A percentile compares a stretch with the other conserved stretches of the same genome.
Evolutionary conservation across 139 green algal species (phyloP).

Genomic region (Bryopsis sp.): DNA sequence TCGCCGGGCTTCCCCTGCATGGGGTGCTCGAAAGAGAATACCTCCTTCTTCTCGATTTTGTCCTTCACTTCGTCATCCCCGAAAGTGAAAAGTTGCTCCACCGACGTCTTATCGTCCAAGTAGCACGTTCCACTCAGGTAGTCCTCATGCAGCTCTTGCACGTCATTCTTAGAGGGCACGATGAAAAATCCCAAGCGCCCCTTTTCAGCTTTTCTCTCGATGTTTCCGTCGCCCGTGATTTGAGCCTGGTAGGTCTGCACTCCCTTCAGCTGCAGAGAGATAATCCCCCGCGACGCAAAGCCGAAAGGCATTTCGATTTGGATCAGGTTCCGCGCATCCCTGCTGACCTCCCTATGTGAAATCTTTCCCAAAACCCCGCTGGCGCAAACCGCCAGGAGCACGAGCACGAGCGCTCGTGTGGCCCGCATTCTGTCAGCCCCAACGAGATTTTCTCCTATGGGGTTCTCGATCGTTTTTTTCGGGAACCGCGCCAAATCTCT

Average conservation of each 20-base stretch:
- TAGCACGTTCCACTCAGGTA: background rate
- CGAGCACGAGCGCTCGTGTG: too few species aligned
- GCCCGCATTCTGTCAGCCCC: too few species aligned
- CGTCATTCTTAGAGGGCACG: slow-evolving; percentile 18
- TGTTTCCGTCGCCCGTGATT: background rate
- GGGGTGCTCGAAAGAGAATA: background rate
- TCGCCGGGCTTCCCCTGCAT: slow-evolving; percentile 4
- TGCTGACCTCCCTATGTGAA: slow-evolving; percentile 19
- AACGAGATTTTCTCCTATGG: too few species aligned
- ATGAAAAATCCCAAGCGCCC: slow-evolving; percentile 43
- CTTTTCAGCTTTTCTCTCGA: background rate
- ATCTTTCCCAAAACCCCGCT: too few species aligned
- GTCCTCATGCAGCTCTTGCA: background rate
- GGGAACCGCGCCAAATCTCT: too few species aligned
- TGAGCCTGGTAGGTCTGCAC: slow-evolving; percentile 1
- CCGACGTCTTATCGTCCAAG: slow-evolving; percentile 6
- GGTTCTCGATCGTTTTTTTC: too few species aligned
- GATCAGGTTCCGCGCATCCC: slow-evolving; percentile 35
- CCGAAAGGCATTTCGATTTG: slow-evolving; percentile 42
- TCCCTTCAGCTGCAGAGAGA: slow-evolving; percentile 36
- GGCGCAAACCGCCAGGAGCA: too few species aligned
- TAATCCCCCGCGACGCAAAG: slow-evolving; percentile 34
- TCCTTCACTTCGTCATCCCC: slow-evolving; percentile 25
- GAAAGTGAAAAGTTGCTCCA: slow-evolving; percentile 11
- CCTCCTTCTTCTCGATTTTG: background rate